Evolutionary conservation across 139 green algal genomes (phyloP), one percentile per base, ranked within the genome.

Genomic region (Medakamo hakoo): DNA sequence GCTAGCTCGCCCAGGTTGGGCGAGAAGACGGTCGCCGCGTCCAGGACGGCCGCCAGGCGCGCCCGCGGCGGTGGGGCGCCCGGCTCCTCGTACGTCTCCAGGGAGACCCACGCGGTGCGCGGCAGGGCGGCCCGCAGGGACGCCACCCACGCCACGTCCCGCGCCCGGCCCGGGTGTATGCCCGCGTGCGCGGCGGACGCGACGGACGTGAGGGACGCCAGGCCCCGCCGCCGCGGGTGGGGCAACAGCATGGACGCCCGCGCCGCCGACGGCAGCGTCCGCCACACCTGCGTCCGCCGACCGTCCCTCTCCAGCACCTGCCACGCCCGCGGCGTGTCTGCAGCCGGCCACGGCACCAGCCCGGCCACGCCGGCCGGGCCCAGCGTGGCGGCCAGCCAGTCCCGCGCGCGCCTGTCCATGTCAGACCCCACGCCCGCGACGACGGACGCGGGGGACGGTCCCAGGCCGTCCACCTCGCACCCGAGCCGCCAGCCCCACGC

Each of bases 291-390:
- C 16, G 75, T 78, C 29, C 79, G 57, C 3, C 73, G 68, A 0
- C 81, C 81, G 40, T 84, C 80, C 16, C 73, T 31, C 57, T 87
- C 81, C 30, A 82, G 69, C n/a, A 87, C 57, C 67, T 82, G 76
- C 81, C 81, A 87, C 3, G 81, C 81, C 0, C 81, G 70, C 0
- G 81, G 81, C 20, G 81, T 85, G 27, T 68, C 62, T 4, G 25
- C 27, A 4, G 55, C n/a, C 40, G 40, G 40, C 40, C 40, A 21
- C 40, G 40, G 40, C 40, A 52, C 9, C 40, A 52, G 40, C 9
- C 9, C 16, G 9, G 40, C 16, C 40, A 16, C 16, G 40, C 16
- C 40, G 40, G 40, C 40, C n/a, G n/a, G n/a, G n/a, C n/a, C n/a
- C 9, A 52, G 66, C 22, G 78, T 59, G 30, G 55, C 26, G 3